Base-by-base conservation (phyloP, 495 filamentous ascomycete genomes). In the Penicillium silybi region DNA sequence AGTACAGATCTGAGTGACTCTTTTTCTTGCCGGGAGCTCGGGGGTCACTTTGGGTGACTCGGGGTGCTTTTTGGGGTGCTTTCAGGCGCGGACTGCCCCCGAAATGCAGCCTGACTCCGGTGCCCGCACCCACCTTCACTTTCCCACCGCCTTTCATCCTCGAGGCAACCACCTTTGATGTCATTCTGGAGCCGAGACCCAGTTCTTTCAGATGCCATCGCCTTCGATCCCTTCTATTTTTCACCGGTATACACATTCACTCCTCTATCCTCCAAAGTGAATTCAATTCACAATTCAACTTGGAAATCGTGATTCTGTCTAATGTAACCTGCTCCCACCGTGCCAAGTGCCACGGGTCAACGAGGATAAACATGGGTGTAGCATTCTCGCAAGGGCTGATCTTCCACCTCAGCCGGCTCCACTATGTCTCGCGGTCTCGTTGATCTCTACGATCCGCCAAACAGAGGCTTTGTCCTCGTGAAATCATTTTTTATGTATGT, bases 341-440 rank as follows among this genome's bases (percentile, higher is more conserved):
- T 29, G 29, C 40, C 16, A 16, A 44, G 29, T 44, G 41, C 17
- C 48, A 26, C 38, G 47, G 40, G 26, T 13, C 4, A 3, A 11
- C 10, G 29, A n/a, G n/a, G n/a, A n/a, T 32, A 32, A 11, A 32
- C 29, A 32, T 32, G 11, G 29, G 11, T 29, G 7, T 16, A 17
- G 37, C n/a, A 39, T 2, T 6, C n/a, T 39, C 10, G 11, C 39
- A 3, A 10, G n/a, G 34, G 44, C 25, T 41, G 59, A 61, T 52
- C 51, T 54, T 52, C 58, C 53, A 59, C 44, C 44, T 56, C 50
- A 52, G 15, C 41, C 44, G 52, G 59, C 48, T 59, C 62, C 61
- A 59, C 61, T 59, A 46, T 46, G 18, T 35, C 41, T 39, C 40
- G 18, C 18, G n/a, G 37, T 44, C 18, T 29, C 23, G 26, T 27